Evolutionary conservation across 805 yeast species (phyloP), one percentile per base, ranked within the genome.

Genomic region (Kodamaea lidongshanica): DNA sequence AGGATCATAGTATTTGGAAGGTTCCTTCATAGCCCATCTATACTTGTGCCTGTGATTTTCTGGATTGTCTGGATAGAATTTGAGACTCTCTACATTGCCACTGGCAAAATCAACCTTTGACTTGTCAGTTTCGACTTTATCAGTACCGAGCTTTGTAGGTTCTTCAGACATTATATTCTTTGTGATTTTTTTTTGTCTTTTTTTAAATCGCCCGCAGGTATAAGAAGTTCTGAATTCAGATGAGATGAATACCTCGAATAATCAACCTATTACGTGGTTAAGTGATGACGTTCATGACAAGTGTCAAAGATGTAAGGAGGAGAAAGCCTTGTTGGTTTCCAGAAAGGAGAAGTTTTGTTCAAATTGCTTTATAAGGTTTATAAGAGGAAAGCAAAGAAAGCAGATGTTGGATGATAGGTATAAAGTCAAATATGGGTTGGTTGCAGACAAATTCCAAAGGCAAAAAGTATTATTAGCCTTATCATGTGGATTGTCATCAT

Each of bases 1-100:
- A 0, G 98, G 98, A 51, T 89, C 96, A 48, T 81, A 89, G 54
- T 69, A 92, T 50, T 81, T 75, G 5, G 94, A 79, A 3, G 94
- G 80, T 19, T 73, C 88, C 46, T 89, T 88, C 53, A 73, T 59
- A 1, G 76, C 65, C 65, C 87, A 87, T 35, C 74, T 65, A 39
- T 71, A 71, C 47, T 77, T 77, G 50, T 84, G 88, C 15, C 74
- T 58, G 30, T 73, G 70, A 22, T 78, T 73, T 6, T 81, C 77
- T 14, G 97, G 97, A 32, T 77, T 76, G 42, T 92, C 98, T 1
- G 97, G 97, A 46, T 82, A 86, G 48, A 74, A 80, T 48, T 76
- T 77, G 52, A 64, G 70, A 12, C 73, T 61, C 3, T 75, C 75
- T 0, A 58, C 48, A 4, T 58, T 56, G 13, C 79, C 82, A 30